A percentile compares a stretch with the other conserved stretches of the same genome.
Evolutionary conservation across 225 moss, liverwort and hornwort species (phyloP).

Genomic region (Rhytidiadelphus loreus): DNA sequence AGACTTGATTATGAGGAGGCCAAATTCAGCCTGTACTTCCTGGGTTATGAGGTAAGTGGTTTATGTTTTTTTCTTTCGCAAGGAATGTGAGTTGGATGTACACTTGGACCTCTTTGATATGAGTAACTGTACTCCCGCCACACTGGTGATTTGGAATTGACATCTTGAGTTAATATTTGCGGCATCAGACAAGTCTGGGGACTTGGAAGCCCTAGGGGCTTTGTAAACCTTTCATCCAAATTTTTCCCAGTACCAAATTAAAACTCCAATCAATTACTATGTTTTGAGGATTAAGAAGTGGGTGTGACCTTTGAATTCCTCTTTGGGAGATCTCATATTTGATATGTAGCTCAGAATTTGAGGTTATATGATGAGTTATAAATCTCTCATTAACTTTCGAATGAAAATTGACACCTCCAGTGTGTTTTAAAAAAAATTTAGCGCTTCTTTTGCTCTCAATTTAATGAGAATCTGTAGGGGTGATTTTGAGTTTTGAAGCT

Average conservation of each 20-base stretch:
- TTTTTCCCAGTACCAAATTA: neutral
- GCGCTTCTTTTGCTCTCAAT: neutral
- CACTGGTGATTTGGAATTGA: neutral
- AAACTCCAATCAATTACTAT: neutral
- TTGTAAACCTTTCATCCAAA: neutral
- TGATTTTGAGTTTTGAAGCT: neutral
- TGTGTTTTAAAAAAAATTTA: no score
- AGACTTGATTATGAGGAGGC: conserved; percentile 60
- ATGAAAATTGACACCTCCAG: neutral
- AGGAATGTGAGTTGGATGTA: neutral
- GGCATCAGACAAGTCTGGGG: neutral
- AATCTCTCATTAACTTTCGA: neutral
- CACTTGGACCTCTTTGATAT: neutral
- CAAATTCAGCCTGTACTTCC: conserved; percentile 80
- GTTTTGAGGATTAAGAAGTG: neutral
- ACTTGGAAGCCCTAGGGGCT: neutral
- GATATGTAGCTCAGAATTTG: neutral
- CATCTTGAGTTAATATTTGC: neutral
- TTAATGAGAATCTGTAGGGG: neutral
- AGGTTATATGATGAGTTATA: neutral
- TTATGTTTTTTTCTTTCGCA: neutral
- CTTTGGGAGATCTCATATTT: neutral
- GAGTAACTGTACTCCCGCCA: neutral
- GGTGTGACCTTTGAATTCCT: neutral
- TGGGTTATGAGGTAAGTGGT: conserved; percentile 57